These are phyloP conservation scores for Apophysomyces variabilis DNA, from an alignment of 371 early-diverging fungal genomes.

Conservation along the genomic window DNA sequence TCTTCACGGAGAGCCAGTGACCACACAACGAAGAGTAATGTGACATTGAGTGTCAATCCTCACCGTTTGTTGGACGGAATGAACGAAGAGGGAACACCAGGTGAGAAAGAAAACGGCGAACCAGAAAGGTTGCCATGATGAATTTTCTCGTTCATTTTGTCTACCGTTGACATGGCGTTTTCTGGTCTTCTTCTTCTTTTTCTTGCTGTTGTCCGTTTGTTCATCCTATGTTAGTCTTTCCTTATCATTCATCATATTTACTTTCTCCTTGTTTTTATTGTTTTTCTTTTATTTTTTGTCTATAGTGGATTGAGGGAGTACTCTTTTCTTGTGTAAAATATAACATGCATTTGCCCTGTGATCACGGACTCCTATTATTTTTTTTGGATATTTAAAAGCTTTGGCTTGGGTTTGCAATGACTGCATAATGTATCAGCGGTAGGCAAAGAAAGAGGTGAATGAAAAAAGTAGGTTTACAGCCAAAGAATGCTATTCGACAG, in stretches of 20 bases:
- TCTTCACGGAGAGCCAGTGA: conserved; percentile 13
- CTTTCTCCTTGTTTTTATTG: not conserved
- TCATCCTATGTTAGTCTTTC: too few relatives aligned
- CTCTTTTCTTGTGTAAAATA: not conserved
- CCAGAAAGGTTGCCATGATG: not conserved
- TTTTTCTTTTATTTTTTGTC: conserved; percentile 14
- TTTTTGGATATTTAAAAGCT: not conserved
- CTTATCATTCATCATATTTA: not conserved
- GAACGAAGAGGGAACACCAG: not conserved
- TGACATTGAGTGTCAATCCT: not conserved
- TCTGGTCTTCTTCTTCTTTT: not conserved
- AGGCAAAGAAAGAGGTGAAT: too few relatives aligned
- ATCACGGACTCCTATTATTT: too few relatives aligned
- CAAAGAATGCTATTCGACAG: too few relatives aligned
- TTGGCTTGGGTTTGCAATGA: too few relatives aligned
- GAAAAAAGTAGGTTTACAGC: too few relatives aligned
- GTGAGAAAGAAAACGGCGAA: not conserved
- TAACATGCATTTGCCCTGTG: not conserved
- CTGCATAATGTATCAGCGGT: too few relatives aligned
- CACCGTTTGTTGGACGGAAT: not conserved
- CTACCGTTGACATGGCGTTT: not conserved
- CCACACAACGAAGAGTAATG: conserved; percentile 2
- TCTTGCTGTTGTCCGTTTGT: too few relatives aligned
- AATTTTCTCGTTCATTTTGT: not conserved
- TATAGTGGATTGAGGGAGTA: not conserved